These are phyloP conservation scores for Westerdykella aurantiaca DNA, from an alignment of 2,329 filamentous ascomycete species.

Conservation along the genomic window DNA sequence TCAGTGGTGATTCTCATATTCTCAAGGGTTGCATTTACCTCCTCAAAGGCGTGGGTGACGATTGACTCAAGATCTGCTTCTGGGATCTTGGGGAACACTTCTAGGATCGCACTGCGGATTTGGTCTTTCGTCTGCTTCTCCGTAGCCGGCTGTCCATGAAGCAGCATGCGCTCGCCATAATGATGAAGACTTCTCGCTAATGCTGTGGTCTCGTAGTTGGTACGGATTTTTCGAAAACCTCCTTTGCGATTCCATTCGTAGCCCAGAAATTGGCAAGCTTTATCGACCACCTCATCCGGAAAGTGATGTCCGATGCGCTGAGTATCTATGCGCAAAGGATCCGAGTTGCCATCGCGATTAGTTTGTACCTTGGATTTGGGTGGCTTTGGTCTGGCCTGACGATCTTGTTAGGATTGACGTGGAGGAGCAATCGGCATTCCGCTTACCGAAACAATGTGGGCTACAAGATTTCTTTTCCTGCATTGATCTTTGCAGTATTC, in stretches of 20 bases:
- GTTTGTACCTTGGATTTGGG: constrained; percentile 44
- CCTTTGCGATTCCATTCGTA: constrained; percentile 16
- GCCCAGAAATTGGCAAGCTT: constrained; percentile 50
- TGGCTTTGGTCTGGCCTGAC: constrained; percentile 33
- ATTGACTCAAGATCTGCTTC: constrained; percentile 53
- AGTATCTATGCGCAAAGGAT: constrained; percentile 44
- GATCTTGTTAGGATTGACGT: constrained; percentile 1
- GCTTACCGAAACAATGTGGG: constrained; percentile 57
- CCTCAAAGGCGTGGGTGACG: constrained; percentile 55
- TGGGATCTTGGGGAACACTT: constrained; percentile 59
- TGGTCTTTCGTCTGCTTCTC: constrained; percentile 49
- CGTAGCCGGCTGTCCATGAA: constrained; percentile 21
- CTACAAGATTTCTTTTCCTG: constrained; percentile 48
- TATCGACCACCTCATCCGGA: constrained; percentile 53
- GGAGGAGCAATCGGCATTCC: neutral
- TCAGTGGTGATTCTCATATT: constrained; percentile 9
- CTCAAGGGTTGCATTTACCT: constrained; percentile 35
- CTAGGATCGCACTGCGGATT: constrained; percentile 53
- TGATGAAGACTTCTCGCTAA: constrained; percentile 34
- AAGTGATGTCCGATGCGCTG: constrained; percentile 60
- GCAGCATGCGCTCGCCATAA: constrained; percentile 22
- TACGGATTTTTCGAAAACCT: constrained; percentile 3
- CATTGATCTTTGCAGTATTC: constrained; percentile 54
- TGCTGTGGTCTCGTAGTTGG: constrained; percentile 18
- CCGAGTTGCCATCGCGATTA: constrained; percentile 49